Percentiles rank a stretch among this genome's conserved stretches.
Evolutionary conservation across 1,284 basidiomycete species (phyloP).

Genomic region (Somion occarium): DNA sequence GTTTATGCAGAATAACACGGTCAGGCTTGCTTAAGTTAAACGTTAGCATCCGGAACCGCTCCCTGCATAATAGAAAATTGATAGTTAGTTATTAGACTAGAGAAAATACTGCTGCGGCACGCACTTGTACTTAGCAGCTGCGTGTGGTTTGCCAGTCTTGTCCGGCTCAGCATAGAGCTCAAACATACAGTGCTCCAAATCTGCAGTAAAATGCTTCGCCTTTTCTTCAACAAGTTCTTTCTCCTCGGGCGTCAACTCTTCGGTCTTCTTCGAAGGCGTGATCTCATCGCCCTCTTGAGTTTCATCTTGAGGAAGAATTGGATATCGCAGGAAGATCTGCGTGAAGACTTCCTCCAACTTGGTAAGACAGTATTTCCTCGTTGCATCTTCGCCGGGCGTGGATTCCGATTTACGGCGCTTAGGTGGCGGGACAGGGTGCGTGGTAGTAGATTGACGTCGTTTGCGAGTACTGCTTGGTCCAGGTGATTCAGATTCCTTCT

Average conservation of each 20-base stretch:
- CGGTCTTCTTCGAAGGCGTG: slow-evolving; percentile 19
- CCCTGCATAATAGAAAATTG: slow-evolving; percentile 43
- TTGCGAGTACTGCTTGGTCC: slow-evolving; percentile 27
- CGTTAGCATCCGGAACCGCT: slow-evolving; percentile 78
- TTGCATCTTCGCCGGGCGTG: slow-evolving; percentile 55
- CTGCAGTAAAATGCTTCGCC: slow-evolving; percentile 56
- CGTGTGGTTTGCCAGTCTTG: slow-evolving; percentile 61
- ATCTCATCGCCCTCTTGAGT: slow-evolving; percentile 27
- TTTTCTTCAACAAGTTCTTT: slow-evolving; percentile 45
- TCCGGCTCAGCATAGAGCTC: slow-evolving; percentile 73
- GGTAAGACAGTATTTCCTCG: slow-evolving; percentile 69
- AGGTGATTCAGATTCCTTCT: slow-evolving; percentile 17
- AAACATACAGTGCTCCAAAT: slow-evolving; percentile 68
- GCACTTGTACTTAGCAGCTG: slow-evolving; percentile 77
- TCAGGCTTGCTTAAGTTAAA: slow-evolving; percentile 78
- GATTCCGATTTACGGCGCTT: slow-evolving; percentile 39
- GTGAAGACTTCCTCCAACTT: slow-evolving; percentile 67
- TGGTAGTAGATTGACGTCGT: slow-evolving; percentile 35
- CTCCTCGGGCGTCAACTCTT: slow-evolving; percentile 52
- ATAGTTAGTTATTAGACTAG: slow-evolving; percentile 8
- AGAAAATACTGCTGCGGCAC: slow-evolving; percentile 25
- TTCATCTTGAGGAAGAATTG: slow-evolving; percentile 39
- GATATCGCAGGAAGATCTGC: slow-evolving; percentile 65
- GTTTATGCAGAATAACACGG: slow-evolving; percentile 67
- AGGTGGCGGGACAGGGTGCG: slow-evolving; percentile 25